Base-by-base conservation (phyloP, 2,329 filamentous ascomycete genomes). In the Paraphoma chrysanthemicola region DNA sequence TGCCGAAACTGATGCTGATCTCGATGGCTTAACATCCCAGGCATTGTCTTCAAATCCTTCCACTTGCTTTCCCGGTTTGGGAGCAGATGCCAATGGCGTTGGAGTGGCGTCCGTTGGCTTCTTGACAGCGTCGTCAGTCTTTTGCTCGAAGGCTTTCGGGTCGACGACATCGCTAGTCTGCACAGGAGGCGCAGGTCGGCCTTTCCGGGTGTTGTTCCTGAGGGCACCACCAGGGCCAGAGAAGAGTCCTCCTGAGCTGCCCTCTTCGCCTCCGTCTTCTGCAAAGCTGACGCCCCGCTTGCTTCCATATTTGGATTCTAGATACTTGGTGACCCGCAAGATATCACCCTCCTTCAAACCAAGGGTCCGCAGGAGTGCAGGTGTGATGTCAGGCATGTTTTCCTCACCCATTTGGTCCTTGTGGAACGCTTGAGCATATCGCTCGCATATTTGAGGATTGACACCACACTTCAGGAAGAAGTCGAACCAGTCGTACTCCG, bases 301-400 rank as follows among this genome's bases (percentile, higher is more conserved):
- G 66, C 93, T 89, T 48, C 84, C 86, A 72, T 86, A 97, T 73
- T 92, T 95, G 72, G 83, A 85, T 75, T 99, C 94, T 53, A 99
- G 78, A 67, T 86, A 86, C 62, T 94, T 93, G 88, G 95, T 97
- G 6, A 99, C 91, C 61, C 96, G 93, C 69, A 99, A 87, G 56
- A 97, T 97, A 75, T 99, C 95, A 28, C 95, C 95, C 77, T 98
- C 95, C 58, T 96, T 93, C 47, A 99, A 78, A n/a, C 95, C 95
- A 42, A 99, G 81, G 12, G 90, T 97, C 41, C 95, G 88, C 46
- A 99, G 82, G 16, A 94, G 87, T 58, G 86, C 87, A 5, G 92
- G 87, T 53, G 93, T 91, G 48, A 99, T 94, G 69, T 98, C 95
- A 3, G 93, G 90, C 56, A 98, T 79, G 39, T 97, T 89, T 60